These are phyloP conservation scores for Dittrichia graveolens DNA, from an alignment of 129 eudicot genomes.

Conservation along the genomic window DNA sequence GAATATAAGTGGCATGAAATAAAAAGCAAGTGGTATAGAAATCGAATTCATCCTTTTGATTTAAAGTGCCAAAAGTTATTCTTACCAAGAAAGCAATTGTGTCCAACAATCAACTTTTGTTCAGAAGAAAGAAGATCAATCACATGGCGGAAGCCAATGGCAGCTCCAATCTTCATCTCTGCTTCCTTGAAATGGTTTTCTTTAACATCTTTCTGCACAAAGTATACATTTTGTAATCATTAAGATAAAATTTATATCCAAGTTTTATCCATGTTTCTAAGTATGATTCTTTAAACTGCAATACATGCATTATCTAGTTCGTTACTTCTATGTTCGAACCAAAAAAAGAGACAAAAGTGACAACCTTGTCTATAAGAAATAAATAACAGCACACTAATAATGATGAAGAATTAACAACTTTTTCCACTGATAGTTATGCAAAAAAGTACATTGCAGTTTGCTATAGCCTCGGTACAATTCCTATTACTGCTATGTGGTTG, in stretches of 20 bases:
- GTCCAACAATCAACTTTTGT: conserved; percentile 88
- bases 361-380: neutral
- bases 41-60: neutral
- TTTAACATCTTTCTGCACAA: conserved; percentile 70
- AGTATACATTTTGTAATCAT: conserved; percentile 4
- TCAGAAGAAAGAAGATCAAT: conserved; percentile 87
- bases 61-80: conserved; percentile 2
- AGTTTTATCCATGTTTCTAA: conserved; percentile 2
- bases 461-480: neutral
- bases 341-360: neutral
- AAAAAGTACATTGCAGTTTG: neutral
- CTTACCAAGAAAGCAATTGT: conserved; percentile 95
- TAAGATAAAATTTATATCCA: neutral
- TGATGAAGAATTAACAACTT: neutral
- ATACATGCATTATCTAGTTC: neutral
- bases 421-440: neutral
- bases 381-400: neutral
- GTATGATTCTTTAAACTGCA: neutral
- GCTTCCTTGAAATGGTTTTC: conserved; percentile 49
- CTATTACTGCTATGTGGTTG: no score
- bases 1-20: neutral
- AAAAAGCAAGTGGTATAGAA: conserved; percentile 12
- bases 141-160: conserved; percentile 91
- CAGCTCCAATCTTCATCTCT: conserved; percentile 61
- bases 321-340: neutral